phyloP scores from a whole-genome alignment of 306 rosid genomes.

The Inga leiocalycina region DNA sequence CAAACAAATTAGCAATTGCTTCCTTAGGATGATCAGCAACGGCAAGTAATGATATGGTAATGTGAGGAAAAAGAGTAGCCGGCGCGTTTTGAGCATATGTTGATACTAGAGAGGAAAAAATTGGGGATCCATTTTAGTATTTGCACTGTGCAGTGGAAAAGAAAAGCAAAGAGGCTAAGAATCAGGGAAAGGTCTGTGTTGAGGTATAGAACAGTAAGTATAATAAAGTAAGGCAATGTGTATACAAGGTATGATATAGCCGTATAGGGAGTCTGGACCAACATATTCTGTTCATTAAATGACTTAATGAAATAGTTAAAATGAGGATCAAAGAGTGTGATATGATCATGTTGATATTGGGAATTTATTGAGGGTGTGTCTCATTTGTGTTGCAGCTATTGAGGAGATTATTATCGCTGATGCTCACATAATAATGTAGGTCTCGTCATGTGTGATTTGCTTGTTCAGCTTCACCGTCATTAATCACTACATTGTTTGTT shows the following conservation, averaged over 20 bases:
- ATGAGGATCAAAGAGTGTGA: not conserved
- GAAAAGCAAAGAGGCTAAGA: not conserved
- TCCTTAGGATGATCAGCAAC: not conserved
- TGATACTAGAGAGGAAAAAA: not conserved
- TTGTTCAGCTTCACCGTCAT: not conserved
- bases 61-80: not conserved
- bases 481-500: not conserved
- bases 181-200: not conserved
- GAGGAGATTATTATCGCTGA: not conserved
- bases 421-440: not conserved
- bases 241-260: not conserved
- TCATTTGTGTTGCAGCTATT: not conserved
- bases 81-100: not conserved
- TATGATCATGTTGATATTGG: not conserved
- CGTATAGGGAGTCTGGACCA: not conserved
- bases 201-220: not conserved
- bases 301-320: not conserved
- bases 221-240: not conserved
- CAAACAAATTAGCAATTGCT: not conserved
- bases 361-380: not conserved
- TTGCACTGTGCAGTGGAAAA: not conserved
- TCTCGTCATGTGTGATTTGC: not conserved
- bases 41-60: not conserved
- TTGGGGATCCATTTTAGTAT: not conserved
- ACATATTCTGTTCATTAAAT: no score